Percentiles rank a stretch among this genome's conserved stretches.
These are phyloP conservation scores for Inonotus obliquus DNA, from an alignment of 1,284 basidiomycete genomes.

Conservation along the genomic window DNA sequence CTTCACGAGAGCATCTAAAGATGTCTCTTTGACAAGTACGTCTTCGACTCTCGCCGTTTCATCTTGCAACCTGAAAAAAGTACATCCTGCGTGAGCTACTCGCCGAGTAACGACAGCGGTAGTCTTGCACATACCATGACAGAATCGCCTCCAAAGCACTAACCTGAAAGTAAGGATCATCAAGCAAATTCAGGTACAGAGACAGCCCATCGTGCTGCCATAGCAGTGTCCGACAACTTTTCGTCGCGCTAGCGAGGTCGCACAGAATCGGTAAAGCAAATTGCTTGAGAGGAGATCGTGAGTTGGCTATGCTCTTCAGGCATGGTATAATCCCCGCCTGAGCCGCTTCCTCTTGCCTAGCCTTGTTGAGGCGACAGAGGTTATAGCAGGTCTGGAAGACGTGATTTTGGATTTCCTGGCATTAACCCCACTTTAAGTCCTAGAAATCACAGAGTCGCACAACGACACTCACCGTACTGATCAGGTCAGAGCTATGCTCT, in stretches of 20 bases:
- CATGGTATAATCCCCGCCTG: conserved; percentile 92
- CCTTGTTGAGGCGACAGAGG: conserved; percentile 90
- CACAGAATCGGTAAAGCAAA: conserved; percentile 96
- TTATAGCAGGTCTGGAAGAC: conserved; percentile 95
- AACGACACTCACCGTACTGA: conserved; percentile 65
- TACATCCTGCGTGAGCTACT: background rate
- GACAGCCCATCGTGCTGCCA: conserved; percentile 85
- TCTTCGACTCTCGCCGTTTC: conserved; percentile 94
- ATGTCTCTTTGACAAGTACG: conserved; percentile 64
- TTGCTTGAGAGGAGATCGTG: conserved; percentile 88
- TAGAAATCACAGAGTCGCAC: background rate
- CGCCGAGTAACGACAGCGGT: background rate
- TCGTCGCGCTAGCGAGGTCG: conserved; percentile 90
- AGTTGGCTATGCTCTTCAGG: conserved; percentile 82
- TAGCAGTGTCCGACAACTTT: conserved; percentile 80
- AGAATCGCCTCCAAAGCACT: conserved; percentile 88
- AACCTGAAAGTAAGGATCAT: conserved; percentile 95
- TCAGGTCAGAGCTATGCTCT: conserved; percentile 72
- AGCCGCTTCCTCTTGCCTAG: conserved; percentile 93
- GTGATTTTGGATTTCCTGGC: conserved; percentile 88
- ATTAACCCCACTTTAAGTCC: conserved; percentile 1
- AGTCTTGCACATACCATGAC: conserved; percentile 62
- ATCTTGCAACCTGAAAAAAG: conserved; percentile 76
- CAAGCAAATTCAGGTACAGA: conserved; percentile 81
- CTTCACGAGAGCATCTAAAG: conserved; percentile 71